Percentiles rank a stretch among this genome's conserved stretches.
Conservation (phyloP, 441 rosid genomes). For the Erodium texanum region DNA sequence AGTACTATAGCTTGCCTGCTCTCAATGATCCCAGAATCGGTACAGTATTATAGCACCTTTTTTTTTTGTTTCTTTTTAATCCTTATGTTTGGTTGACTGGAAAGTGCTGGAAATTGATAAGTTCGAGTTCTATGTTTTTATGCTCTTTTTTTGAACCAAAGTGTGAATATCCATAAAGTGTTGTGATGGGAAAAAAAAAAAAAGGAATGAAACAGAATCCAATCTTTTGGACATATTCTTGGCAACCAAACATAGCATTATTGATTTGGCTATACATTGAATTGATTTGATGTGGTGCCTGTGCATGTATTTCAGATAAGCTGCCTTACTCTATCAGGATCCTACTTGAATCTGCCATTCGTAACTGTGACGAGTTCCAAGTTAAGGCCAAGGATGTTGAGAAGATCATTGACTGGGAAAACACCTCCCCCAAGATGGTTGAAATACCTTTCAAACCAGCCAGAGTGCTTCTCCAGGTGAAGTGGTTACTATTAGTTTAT, state of each 20-base stretch:
- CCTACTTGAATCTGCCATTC: constrained; percentile 59
- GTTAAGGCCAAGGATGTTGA: constrained; percentile 57
- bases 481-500: background rate
- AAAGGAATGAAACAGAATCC: background rate
- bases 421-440: constrained; percentile 48
- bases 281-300: constrained; percentile 10
- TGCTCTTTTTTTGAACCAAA: background rate
- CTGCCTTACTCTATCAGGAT: constrained; percentile 56
- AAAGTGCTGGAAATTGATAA: background rate
- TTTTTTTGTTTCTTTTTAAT: background rate
- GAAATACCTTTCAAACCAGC: constrained; percentile 70
- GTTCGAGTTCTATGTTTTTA: background rate
- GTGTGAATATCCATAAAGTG: background rate
- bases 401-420: constrained; percentile 58
- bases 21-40: constrained; percentile 60
- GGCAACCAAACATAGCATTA: background rate
- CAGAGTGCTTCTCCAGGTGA: constrained; percentile 60
- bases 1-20: constrained; percentile 45
- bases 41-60: constrained; percentile 22
- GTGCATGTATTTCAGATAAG: constrained; percentile 35
- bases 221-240: background rate
- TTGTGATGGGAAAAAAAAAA: background rate
- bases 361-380: constrained; percentile 63
- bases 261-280: background rate
- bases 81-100: constrained; percentile 12